A percentile compares a stretch with the other conserved stretches of the same genome.
Conservation (phyloP, 208 protist species). For the Porcisia deanei region DNA sequence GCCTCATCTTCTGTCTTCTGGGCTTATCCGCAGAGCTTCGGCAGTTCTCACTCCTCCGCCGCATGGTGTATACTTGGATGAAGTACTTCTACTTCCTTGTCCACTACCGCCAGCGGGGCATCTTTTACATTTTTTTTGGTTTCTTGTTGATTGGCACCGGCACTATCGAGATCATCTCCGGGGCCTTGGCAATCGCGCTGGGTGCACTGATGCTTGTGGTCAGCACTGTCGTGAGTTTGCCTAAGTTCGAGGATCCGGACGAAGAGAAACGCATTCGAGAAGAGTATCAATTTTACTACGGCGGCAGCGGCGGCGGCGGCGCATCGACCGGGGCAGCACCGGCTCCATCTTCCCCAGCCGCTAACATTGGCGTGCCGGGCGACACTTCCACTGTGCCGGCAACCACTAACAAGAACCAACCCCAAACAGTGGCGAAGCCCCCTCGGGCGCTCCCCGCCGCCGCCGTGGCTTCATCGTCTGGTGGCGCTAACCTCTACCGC, state of each 20-base stretch:
- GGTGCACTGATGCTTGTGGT: conserved; percentile 69
- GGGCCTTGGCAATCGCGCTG: conserved; percentile 38
- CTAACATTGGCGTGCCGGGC: conserved; percentile 1
- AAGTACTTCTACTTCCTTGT: conserved; percentile 79
- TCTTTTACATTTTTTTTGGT: conserved; percentile 84
- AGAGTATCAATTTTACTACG: conserved; percentile 33
- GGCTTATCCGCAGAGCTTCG: conserved; percentile 70
- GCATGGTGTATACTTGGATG: conserved; percentile 64
- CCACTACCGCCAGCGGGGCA: conserved; percentile 54
- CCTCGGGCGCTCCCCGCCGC: too few species aligned
- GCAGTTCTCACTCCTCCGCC: conserved; percentile 49
- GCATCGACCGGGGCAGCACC: background rate
- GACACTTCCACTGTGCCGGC: conserved; percentile 3
- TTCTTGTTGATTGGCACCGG: conserved; percentile 48
- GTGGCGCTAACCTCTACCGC: conserved; percentile 3
- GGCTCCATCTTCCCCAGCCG: background rate
- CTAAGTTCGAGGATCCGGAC: conserved; percentile 53
- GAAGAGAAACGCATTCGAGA: conserved; percentile 35
- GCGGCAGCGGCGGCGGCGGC: background rate
- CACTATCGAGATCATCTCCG: conserved; percentile 43
- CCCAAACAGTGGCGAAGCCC: too few species aligned
- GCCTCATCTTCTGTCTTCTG: conserved; percentile 67
- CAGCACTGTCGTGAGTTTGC: conserved; percentile 49
- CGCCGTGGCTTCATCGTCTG: too few species aligned
- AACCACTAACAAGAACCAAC: background rate